Evolutionary conservation across 1,284 basidiomycete species (phyloP).

Genomic region (Puccinia coronata): DNA sequence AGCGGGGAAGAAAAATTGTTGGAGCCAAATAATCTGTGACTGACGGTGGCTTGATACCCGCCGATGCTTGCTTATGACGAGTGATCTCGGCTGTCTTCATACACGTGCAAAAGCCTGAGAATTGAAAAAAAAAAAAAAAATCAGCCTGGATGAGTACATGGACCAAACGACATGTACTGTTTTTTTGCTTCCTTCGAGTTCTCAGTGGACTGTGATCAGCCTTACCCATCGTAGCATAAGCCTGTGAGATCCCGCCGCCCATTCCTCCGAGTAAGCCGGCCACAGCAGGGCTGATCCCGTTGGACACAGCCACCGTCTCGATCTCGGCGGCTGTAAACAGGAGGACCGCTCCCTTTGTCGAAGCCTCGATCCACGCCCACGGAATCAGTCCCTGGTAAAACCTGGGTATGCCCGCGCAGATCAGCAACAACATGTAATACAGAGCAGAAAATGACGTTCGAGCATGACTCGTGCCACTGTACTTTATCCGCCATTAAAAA

Average conservation of each 20-base stretch:
- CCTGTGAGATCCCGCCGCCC: conserved; percentile 95
- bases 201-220: too few relatives aligned
- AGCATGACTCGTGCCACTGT: neutral
- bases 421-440: neutral
- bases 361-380: conserved; percentile 99
- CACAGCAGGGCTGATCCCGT: conserved; percentile 74
- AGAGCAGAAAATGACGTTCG: neutral
- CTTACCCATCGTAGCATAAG: conserved; percentile 96
- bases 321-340: conserved; percentile 95
- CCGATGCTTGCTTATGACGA: conserved; percentile 87
- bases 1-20: neutral
- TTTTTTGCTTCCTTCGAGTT: neutral
- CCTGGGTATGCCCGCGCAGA: neutral
- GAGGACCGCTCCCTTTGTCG: conserved; percentile 94
- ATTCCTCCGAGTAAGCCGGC: conserved; percentile 93
- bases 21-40: conserved; percentile 63
- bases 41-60: conserved; percentile 84
- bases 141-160: neutral
- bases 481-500: neutral
- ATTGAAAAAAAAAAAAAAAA: neutral
- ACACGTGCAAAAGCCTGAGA: conserved; percentile 87
- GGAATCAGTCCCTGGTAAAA: conserved; percentile 98
- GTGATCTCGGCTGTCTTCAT: conserved; percentile 99
- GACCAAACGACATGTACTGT: neutral
- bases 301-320: conserved; percentile 68